Evolutionary conservation across 768 basidiomycete genomes (phyloP).

Genomic region (Mycena maculata): DNA sequence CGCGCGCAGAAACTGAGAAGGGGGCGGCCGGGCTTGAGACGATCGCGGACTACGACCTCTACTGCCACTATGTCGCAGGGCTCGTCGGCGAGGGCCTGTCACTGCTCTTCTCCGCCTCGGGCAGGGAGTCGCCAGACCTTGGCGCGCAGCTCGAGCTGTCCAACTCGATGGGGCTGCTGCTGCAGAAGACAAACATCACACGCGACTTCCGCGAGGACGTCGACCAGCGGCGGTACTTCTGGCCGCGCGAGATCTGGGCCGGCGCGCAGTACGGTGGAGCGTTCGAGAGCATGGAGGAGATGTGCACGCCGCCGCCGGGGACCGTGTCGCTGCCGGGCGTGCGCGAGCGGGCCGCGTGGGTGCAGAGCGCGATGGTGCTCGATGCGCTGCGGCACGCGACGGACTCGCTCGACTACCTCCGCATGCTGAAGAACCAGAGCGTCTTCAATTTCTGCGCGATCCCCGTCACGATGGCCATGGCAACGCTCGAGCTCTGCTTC

Average conservation of each 20-base stretch:
- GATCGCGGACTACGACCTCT: constrained; percentile 91
- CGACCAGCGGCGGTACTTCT: constrained; percentile 88
- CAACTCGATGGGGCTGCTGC: constrained; percentile 94
- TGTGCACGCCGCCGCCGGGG: constrained; percentile 56
- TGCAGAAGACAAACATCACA: constrained; percentile 99
- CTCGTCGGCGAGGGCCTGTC: constrained; percentile 97
- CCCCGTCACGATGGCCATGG: constrained; percentile 95
- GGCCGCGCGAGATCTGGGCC: constrained; percentile 95
- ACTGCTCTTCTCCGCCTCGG: constrained; percentile 86
- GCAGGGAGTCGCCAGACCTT: constrained; percentile 82
- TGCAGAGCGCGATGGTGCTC: constrained; percentile 88
- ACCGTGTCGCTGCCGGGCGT: constrained; percentile 45
- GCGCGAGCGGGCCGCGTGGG: constrained; percentile 78
- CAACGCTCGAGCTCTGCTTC: constrained; percentile 91
- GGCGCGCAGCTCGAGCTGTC: constrained; percentile 86
- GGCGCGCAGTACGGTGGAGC: constrained; percentile 60
- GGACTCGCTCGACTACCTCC: constrained; percentile 91
- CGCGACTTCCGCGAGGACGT: constrained; percentile 95
- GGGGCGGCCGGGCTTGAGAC: constrained; percentile 74
- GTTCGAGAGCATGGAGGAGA: constrained; percentile 77
- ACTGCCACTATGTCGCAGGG: constrained; percentile 98
- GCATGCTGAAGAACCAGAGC: constrained; percentile 87
- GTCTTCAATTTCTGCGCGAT: constrained; percentile 98
- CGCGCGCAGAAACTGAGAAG: constrained; percentile 68
- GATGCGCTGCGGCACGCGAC: constrained; percentile 87